phyloP scores from a whole-genome alignment of 768 basidiomycete genomes.

The Pisolithus albus region DNA sequence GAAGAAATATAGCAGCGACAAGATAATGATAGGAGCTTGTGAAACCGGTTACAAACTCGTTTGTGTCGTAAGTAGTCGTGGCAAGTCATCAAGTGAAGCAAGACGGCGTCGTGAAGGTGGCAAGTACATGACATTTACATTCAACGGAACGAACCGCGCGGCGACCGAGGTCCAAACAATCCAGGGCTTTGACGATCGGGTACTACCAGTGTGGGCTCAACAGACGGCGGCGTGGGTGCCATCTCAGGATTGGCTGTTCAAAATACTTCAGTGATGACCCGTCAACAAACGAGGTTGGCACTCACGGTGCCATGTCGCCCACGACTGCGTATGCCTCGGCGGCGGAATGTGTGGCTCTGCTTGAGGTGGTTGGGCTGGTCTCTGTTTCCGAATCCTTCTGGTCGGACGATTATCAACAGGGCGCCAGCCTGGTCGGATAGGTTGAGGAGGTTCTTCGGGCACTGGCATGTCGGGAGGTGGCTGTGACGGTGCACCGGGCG shows the following conservation, averaged over 20 bases:
- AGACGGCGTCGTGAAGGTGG: not conserved
- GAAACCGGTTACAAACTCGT: conserved; percentile 8
- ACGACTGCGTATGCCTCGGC: conserved; percentile 42
- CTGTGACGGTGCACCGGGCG: conserved; percentile 35
- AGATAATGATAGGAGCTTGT: conserved; percentile 22
- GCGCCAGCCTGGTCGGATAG: conserved; percentile 56
- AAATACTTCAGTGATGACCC: conserved; percentile 1
- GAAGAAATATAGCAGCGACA: not conserved
- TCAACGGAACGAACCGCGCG: conserved; percentile 32
- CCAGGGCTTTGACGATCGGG: conserved; percentile 56
- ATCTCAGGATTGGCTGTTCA: conserved; percentile 51
- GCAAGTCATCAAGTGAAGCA: not conserved
- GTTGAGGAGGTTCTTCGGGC: conserved; percentile 36
- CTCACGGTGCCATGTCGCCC: conserved; percentile 66
- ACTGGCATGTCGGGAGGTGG: conserved; percentile 38
- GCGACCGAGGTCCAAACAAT: conserved; percentile 75
- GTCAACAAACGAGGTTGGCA: conserved; percentile 11
- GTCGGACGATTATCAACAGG: conserved; percentile 34
- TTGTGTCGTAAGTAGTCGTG: conserved; percentile 16
- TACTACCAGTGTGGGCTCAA: conserved; percentile 53
- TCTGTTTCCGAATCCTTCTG: conserved; percentile 39
- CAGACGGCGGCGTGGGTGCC: conserved; percentile 54
- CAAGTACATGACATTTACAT: conserved; percentile 1
- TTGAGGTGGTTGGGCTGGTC: conserved; percentile 27
- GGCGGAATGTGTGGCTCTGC: conserved; percentile 28